Evolutionary conservation across 2,329 filamentous ascomycete genomes (phyloP).

Genomic region (Cryoendolithus antarcticus): DNA sequence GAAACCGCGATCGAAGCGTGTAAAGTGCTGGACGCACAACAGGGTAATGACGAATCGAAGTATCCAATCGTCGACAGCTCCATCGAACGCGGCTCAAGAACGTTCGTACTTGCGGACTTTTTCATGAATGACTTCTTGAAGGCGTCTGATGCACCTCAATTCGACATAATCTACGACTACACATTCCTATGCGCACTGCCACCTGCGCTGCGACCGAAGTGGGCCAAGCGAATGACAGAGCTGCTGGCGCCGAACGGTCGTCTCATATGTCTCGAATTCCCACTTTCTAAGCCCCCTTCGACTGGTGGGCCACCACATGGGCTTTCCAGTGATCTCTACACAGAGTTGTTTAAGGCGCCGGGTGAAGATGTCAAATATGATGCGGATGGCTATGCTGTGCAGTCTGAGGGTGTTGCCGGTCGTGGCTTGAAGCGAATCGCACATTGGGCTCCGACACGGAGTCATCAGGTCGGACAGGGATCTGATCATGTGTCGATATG

Average conservation of each 20-base stretch:
- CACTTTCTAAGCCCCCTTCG: slow-evolving; percentile 54
- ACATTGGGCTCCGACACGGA: slow-evolving; percentile 44
- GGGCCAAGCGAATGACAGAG: slow-evolving; percentile 43
- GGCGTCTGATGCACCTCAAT: slow-evolving; percentile 26
- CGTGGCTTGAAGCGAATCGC: slow-evolving; percentile 33
- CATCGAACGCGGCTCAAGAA: slow-evolving; percentile 38
- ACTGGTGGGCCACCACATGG: slow-evolving; percentile 62
- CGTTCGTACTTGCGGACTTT: slow-evolving; percentile 53
- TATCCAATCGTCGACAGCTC: slow-evolving; percentile 32
- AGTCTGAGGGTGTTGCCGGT: slow-evolving; percentile 31
- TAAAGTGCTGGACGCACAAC: slow-evolving; percentile 26
- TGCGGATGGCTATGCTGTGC: slow-evolving; percentile 37
- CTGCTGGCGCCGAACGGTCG: slow-evolving; percentile 41
- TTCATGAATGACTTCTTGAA: slow-evolving; percentile 47
- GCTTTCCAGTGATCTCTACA: slow-evolving; percentile 55
- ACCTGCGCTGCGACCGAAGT: slow-evolving; percentile 41
- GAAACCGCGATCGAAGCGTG: slow-evolving; percentile 37
- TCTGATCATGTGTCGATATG: slow-evolving; percentile 39
- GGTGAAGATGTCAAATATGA: slow-evolving; percentile 55
- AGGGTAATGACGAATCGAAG: slow-evolving; percentile 27
- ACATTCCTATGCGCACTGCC: slow-evolving; percentile 52
- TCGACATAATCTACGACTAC: slow-evolving; percentile 57
- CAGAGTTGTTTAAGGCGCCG: slow-evolving; percentile 57
- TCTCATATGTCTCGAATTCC: slow-evolving; percentile 63
- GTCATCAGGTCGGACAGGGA: slow-evolving; percentile 42